Evolutionary conservation across 306 rosid genomes (phyloP).

Genomic region (Medicago ruthenica): DNA sequence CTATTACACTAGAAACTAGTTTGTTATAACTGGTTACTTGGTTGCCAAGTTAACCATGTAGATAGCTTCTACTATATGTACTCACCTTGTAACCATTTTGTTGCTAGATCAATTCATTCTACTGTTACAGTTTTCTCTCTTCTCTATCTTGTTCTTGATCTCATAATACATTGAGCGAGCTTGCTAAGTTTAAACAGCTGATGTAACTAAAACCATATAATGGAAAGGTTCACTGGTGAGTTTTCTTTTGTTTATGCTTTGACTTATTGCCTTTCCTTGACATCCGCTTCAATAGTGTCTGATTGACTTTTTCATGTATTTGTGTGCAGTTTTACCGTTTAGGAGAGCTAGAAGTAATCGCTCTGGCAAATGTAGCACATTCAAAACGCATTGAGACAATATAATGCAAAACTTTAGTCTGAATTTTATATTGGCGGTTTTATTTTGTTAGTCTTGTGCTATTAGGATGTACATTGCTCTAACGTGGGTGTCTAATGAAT

Average conservation of each 20-base stretch:
- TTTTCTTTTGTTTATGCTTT: conserved; percentile 33
- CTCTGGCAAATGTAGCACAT: conserved; percentile 8
- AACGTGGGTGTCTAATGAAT: conserved; percentile 25
- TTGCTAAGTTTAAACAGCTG: conserved; percentile 56
- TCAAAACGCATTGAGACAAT: conserved; percentile 26
- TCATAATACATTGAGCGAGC: conserved; percentile 64
- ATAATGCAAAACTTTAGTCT: conserved; percentile 10
- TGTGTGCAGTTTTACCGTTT: conserved; percentile 47
- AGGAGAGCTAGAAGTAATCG: conserved; percentile 20
- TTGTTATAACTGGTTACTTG: too few relatives aligned
- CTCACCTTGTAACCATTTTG: too few relatives aligned
- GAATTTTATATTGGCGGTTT: background rate
- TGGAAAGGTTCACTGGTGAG: conserved; percentile 47
- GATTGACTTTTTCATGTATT: conserved; percentile 16
- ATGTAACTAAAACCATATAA: conserved; percentile 38
- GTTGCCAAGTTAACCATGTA: too few relatives aligned
- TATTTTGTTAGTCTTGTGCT: conserved; percentile 15
- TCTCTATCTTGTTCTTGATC: too few relatives aligned
- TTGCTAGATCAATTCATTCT: too few relatives aligned
- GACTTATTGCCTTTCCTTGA: background rate
- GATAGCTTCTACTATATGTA: too few relatives aligned
- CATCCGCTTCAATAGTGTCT: background rate
- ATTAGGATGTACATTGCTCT: conserved; percentile 31
- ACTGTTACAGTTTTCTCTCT: too few relatives aligned
- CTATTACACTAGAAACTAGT: too few relatives aligned